phyloP scores from a whole-genome alignment of 192 early-diverging fungal genomes.

The Coemansia javaensis region DNA sequence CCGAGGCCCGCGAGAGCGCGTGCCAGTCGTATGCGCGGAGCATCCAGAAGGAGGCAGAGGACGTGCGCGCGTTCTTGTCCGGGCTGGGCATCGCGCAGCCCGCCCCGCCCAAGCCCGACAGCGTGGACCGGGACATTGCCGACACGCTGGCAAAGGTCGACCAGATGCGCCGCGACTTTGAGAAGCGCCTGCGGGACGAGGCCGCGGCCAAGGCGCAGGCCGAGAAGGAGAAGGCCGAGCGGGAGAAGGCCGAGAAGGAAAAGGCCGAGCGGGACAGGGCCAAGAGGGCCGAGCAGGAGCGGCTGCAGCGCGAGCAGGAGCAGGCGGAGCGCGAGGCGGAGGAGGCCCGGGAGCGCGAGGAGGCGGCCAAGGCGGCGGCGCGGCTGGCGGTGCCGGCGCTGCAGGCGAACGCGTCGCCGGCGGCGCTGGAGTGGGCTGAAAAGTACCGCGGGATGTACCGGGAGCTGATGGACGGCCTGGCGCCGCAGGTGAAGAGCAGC shows the following conservation, averaged over 20 bases:
- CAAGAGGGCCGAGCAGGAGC: not conserved
- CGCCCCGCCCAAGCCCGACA: not conserved
- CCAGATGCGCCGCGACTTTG: constrained; percentile 28
- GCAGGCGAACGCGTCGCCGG: not conserved
- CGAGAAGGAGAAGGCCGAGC: not conserved
- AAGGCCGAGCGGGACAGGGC: constrained; percentile 5
- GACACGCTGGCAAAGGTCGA: constrained; percentile 17
- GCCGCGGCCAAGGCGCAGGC: constrained; percentile 6
- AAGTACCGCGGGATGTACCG: constrained; percentile 30
- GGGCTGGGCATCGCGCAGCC: constrained; percentile 1
- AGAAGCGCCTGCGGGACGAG: constrained; percentile 5
- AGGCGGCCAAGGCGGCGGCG: constrained; percentile 1
- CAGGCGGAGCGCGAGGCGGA: not conserved
- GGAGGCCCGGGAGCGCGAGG: not conserved
- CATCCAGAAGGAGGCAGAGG: constrained; percentile 28
- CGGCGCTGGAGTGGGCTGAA: constrained; percentile 20
- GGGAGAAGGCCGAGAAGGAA: constrained; percentile 4
- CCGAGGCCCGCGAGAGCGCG: constrained; percentile 8
- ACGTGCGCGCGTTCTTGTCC: constrained; percentile 18
- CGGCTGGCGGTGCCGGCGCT: not conserved
- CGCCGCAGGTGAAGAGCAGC: constrained; percentile 12
- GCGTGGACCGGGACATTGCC: constrained; percentile 4
- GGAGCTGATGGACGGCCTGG: constrained; percentile 16
- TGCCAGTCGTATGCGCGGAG: constrained; percentile 14
- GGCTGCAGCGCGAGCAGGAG: not conserved